phyloP scores from a whole-genome alignment of 2,329 filamentous ascomycete genomes.

The Botrytis fragariae region DNA sequence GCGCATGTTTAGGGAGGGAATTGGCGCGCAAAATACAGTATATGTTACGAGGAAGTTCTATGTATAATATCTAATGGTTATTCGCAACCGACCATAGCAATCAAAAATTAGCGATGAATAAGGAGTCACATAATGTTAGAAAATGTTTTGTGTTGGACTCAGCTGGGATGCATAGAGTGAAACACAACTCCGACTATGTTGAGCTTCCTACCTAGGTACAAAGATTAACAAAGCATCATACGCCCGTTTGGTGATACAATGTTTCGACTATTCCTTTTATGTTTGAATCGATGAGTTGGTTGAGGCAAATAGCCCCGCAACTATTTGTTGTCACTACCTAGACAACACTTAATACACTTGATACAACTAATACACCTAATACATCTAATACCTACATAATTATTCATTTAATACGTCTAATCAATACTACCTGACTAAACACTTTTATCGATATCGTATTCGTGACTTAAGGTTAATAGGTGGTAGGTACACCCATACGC shows the following conservation, averaged over 20 bases:
- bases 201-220: background rate
- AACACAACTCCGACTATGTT: background rate
- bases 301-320: background rate
- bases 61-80: conserved; percentile 10
- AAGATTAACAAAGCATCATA: background rate
- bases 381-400: background rate
- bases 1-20: conserved; percentile 9
- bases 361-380: background rate
- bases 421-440: background rate
- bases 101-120: conserved; percentile 1
- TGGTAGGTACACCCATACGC: background rate
- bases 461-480: background rate
- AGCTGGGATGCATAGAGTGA: background rate
- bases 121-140: background rate
- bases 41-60: conserved; percentile 11
- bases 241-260: background rate
- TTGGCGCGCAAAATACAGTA: conserved; percentile 6
- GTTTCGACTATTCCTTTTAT: background rate
- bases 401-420: background rate
- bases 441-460: background rate
- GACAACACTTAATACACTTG: background rate
- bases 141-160: background rate
- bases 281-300: conserved; percentile 4
- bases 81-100: background rate
- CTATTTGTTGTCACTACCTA: conserved; percentile 7